Conservation (phyloP, 2,329 filamentous ascomycete genomes). For the Golovinomyces cichoracearum region DNA sequence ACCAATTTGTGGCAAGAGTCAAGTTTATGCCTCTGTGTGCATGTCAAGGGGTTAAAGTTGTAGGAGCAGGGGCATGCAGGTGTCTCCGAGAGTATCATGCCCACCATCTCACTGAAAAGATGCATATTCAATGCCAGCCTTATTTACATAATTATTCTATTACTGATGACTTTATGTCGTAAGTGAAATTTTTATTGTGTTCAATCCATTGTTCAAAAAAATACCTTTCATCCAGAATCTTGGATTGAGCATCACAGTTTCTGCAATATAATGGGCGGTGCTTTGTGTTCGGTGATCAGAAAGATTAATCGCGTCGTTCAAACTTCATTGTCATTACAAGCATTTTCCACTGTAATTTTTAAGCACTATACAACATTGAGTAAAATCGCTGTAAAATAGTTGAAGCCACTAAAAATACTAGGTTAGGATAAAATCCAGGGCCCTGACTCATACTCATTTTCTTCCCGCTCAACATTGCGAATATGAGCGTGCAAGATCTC, state of each 20-base stretch:
- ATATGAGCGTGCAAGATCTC: conserved; percentile 49
- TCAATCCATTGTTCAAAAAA: too few relatives aligned
- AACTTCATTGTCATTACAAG: too few relatives aligned
- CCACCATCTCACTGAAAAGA: not conserved
- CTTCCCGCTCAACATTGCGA: conserved; percentile 11
- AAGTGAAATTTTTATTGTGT: too few relatives aligned
- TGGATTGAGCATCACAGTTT: not conserved
- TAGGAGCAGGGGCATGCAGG: not conserved
- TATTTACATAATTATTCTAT: too few relatives aligned
- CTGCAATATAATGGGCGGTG: not conserved
- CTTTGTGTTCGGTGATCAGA: not conserved
- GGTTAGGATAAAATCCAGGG: too few relatives aligned
- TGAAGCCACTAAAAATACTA: too few relatives aligned
- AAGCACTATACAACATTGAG: too few relatives aligned
- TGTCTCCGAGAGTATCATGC: not conserved
- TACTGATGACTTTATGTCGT: too few relatives aligned
- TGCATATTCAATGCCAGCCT: too few relatives aligned
- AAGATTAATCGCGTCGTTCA: not conserved
- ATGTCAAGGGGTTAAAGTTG: conserved; percentile 1
- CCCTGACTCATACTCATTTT: too few relatives aligned
- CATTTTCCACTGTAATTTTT: too few relatives aligned
- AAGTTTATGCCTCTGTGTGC: not conserved
- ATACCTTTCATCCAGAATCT: not conserved
- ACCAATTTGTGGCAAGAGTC: conserved; percentile 1
- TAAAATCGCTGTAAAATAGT: too few relatives aligned